Percentiles rank a stretch among this genome's conserved stretches.
phyloP scores from a whole-genome alignment of 345 rosid genomes.

The Diplotaxis tenuifolia region DNA sequence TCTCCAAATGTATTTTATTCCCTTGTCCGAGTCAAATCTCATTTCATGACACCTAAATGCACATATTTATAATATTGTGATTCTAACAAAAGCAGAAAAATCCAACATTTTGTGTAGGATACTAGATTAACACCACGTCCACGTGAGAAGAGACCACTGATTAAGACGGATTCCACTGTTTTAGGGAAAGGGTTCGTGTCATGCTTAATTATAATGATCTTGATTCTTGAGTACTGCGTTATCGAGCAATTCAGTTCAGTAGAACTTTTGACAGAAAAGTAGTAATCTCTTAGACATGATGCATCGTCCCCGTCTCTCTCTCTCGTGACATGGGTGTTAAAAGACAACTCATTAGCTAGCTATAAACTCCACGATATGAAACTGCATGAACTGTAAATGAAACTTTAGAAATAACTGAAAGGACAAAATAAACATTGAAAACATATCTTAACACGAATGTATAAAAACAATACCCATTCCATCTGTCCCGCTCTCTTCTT shows the following conservation, averaged over 20 bases:
- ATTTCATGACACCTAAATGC: slow-evolving; percentile 19
- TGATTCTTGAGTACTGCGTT: not conserved
- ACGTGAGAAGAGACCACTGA: not conserved
- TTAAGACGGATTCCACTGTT: not conserved
- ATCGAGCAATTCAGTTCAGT: not conserved
- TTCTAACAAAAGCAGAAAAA: not conserved
- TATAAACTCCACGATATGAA: not conserved
- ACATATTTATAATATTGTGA: slow-evolving; percentile 1
- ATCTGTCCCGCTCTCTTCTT: not conserved
- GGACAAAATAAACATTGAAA: not conserved
- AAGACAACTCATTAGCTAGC: not conserved
- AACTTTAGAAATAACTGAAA: not conserved
- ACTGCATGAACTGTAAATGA: not conserved
- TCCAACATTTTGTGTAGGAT: not conserved
- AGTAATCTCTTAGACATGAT: no score
- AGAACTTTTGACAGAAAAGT: no score
- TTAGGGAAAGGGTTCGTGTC: not conserved
- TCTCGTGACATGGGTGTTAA: not conserved
- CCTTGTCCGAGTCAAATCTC: slow-evolving; percentile 33
- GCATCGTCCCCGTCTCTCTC: not conserved
- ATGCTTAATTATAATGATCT: not conserved
- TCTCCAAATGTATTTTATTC: slow-evolving; percentile 24
- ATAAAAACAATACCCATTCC: not conserved
- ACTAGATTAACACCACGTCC: not conserved
- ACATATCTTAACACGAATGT: not conserved